Percentiles rank a stretch among this genome's conserved stretches.
phyloP scores from a whole-genome alignment of 768 basidiomycete species.

The Podaxis pistillaris region DNA sequence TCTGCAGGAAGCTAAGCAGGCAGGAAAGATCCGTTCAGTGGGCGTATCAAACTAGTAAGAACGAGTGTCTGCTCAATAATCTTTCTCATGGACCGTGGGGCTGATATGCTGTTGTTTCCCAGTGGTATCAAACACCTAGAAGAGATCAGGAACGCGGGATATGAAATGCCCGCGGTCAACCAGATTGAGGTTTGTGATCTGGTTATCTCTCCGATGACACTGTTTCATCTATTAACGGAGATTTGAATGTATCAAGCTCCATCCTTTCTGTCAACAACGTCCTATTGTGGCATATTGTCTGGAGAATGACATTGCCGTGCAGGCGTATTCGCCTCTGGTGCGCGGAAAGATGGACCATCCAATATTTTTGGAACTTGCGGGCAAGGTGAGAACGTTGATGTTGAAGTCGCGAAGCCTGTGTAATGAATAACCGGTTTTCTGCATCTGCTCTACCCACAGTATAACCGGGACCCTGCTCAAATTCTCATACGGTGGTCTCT shows the following conservation, averaged over 20 bases:
- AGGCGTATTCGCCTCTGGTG: slow-evolving; percentile 79
- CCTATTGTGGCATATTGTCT: slow-evolving; percentile 76
- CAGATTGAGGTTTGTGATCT: slow-evolving; percentile 64
- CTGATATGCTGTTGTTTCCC: neutral
- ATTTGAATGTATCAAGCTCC: slow-evolving; percentile 45
- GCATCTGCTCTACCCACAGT: slow-evolving; percentile 32
- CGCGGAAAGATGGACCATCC: slow-evolving; percentile 57
- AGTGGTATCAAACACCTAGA: slow-evolving; percentile 73
- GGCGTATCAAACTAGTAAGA: slow-evolving; percentile 85
- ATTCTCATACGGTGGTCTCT: slow-evolving; percentile 88
- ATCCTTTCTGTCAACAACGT: slow-evolving; percentile 80
- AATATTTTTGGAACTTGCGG: slow-evolving; percentile 50
- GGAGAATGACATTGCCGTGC: slow-evolving; percentile 54
- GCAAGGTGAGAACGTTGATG: slow-evolving; percentile 44
- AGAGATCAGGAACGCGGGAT: slow-evolving; percentile 64
- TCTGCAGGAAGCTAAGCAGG: slow-evolving; percentile 56
- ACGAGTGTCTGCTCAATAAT: neutral
- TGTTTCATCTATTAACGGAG: neutral
- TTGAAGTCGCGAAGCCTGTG: neutral
- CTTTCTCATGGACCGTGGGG: neutral
- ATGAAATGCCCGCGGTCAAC: slow-evolving; percentile 70
- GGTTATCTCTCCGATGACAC: neutral
- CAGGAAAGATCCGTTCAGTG: slow-evolving; percentile 68
- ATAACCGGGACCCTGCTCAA: slow-evolving; percentile 67
- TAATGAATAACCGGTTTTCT: neutral